A percentile compares a stretch with the other conserved stretches of the same genome.
These are phyloP conservation scores for Myxozyma udenii DNA, from an alignment of 805 yeast species.

Conservation along the genomic window DNA sequence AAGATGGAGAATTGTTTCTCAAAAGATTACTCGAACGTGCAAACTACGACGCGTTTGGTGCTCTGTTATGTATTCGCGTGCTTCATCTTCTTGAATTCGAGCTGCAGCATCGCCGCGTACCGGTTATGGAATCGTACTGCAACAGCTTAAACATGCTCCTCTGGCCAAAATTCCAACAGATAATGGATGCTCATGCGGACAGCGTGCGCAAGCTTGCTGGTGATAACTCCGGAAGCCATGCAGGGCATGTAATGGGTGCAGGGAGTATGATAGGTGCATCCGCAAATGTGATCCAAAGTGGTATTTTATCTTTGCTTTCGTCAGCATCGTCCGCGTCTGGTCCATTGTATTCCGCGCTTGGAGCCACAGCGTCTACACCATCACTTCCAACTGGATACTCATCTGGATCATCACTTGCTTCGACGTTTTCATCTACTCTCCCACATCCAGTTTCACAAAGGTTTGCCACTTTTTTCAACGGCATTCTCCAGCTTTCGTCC, in stretches of 20 bases:
- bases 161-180: slow-evolving; percentile 83
- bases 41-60: slow-evolving; percentile 69
- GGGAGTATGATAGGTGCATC: slow-evolving; percentile 37
- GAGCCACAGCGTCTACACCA: neutral
- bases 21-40: slow-evolving; percentile 39
- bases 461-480: slow-evolving; percentile 68
- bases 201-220: slow-evolving; percentile 49
- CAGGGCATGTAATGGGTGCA: slow-evolving; percentile 36
- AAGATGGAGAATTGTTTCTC: slow-evolving; percentile 50
- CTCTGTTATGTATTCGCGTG: slow-evolving; percentile 69
- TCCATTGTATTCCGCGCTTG: neutral
- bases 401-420: slow-evolving; percentile 3
- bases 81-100: slow-evolving; percentile 63
- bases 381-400: neutral
- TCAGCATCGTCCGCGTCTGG: neutral
- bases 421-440: slow-evolving; percentile 33
- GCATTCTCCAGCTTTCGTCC: slow-evolving; percentile 57
- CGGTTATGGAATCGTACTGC: slow-evolving; percentile 67
- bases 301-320: neutral
- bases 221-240: slow-evolving; percentile 1
- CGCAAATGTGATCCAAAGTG: slow-evolving; percentile 30
- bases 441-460: slow-evolving; percentile 74
- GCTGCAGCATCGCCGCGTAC: slow-evolving; percentile 65
- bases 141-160: slow-evolving; percentile 61
- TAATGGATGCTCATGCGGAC: slow-evolving; percentile 75